Percentiles rank a stretch among this genome's conserved stretches.
phyloP scores from a whole-genome alignment of 257 asterid species.

The Agastache rugosa region DNA sequence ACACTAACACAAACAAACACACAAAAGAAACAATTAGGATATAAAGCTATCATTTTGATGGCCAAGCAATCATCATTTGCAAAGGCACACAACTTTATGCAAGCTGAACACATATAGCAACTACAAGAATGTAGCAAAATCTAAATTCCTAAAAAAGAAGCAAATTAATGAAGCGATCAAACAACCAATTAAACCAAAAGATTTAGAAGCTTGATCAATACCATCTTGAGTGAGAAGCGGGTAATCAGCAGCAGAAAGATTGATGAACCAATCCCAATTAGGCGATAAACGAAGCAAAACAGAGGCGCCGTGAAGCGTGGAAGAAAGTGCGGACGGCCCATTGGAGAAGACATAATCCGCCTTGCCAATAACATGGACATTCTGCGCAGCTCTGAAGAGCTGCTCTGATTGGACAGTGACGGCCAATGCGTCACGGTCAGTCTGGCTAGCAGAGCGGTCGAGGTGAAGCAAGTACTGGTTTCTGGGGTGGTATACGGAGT shows the following conservation, averaged over 20 bases:
- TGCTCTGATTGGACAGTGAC: constrained; percentile 57
- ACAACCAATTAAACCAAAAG: constrained; percentile 4
- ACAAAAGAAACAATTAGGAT: background rate
- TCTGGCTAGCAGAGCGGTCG: constrained; percentile 61
- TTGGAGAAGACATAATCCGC: constrained; percentile 59
- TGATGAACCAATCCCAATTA: constrained; percentile 95
- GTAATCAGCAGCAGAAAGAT: constrained; percentile 73
- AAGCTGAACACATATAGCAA: too few species aligned
- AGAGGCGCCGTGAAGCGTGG: constrained; percentile 85
- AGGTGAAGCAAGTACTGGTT: constrained; percentile 83
- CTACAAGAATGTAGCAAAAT: background rate
- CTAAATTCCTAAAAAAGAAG: background rate
- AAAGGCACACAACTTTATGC: background rate
- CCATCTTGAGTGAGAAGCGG: constrained; percentile 97
- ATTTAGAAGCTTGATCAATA: constrained; percentile 34
- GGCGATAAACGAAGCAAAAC: constrained; percentile 57
- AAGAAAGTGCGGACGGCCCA: constrained; percentile 76
- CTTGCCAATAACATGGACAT: constrained; percentile 77
- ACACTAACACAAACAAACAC: background rate
- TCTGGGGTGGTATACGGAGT: constrained; percentile 78
- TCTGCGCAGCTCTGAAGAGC: constrained; percentile 74
- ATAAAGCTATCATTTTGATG: constrained; percentile 53
- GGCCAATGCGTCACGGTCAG: constrained; percentile 74
- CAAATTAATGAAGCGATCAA: background rate
- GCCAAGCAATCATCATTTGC: constrained; percentile 27